Evolutionary conservation across 345 rosid genomes (phyloP).

Genomic region (Clausena lansium): DNA sequence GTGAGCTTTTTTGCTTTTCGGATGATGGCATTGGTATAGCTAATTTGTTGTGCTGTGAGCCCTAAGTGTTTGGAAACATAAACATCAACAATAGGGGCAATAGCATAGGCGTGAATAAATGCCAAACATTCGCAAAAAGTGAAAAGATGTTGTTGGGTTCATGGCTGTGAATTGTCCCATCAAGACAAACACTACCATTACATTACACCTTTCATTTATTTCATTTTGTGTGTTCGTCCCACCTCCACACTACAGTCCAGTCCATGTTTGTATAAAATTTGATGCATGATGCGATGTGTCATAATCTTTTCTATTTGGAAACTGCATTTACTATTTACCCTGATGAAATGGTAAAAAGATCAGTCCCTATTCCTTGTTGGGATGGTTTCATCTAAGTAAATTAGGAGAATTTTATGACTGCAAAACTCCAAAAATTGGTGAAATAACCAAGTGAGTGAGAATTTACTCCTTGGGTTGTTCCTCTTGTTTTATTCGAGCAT

Average conservation of each 20-base stretch:
- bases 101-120: not conserved
- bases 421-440: not conserved
- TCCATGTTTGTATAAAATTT: not conserved
- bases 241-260: not conserved
- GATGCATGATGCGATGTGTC: not conserved
- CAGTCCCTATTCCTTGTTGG: too few species aligned
- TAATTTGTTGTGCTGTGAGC: not conserved
- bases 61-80: not conserved
- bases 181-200: not conserved
- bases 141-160: not conserved
- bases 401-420: not conserved
- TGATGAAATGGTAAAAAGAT: too few species aligned
- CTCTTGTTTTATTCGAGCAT: not conserved
- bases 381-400: too few species aligned
- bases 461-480: not conserved
- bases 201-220: not conserved
- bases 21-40: not conserved
- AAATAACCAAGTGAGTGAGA: not conserved
- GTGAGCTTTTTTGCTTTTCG: too few species aligned
- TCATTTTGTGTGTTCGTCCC: not conserved
- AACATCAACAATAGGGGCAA: not conserved
- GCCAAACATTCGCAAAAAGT: slow-evolving; percentile 3
- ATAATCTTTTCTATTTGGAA: too few species aligned
- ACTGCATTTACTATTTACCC: too few species aligned
- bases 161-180: not conserved